Conservation (phyloP, 495 filamentous ascomycete genomes). For the Talaromyces nanjingensis region DNA sequence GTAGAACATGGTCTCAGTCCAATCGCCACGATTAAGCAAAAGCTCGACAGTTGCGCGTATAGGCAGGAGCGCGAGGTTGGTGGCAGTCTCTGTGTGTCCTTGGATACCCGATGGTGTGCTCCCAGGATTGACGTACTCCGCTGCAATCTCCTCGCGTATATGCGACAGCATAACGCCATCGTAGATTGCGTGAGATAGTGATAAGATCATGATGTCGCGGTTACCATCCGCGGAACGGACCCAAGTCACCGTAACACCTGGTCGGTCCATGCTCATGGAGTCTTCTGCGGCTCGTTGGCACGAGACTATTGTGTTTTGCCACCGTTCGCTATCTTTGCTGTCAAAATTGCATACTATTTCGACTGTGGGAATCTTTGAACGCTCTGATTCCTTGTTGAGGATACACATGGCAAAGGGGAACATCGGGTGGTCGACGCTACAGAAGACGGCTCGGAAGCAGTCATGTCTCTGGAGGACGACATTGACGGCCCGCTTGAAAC, state of each 20-base stretch:
- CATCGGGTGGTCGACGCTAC: neutral
- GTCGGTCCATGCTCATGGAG: conserved; percentile 2
- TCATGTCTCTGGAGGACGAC: conserved; percentile 2
- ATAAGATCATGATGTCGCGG: conserved; percentile 1
- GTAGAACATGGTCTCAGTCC: neutral
- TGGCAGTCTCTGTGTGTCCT: neutral
- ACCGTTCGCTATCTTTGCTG: neutral
- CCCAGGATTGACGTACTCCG: neutral
- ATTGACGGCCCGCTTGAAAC: neutral
- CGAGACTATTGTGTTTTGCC: neutral
- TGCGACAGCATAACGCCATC: conserved; percentile 3
- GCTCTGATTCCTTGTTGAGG: neutral
- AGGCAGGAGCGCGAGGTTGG: neutral
- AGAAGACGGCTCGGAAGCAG: neutral
- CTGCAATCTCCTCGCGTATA: neutral
- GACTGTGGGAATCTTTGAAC: neutral
- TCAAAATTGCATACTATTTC: neutral
- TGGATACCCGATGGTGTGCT: neutral
- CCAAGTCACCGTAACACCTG: conserved; percentile 1
- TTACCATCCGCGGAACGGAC: neutral
- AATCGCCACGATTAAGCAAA: neutral
- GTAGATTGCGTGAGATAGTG: conserved; percentile 6
- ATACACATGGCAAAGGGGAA: conserved; percentile 1
- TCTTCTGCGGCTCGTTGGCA: neutral
- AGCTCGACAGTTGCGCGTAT: neutral